A percentile compares a stretch with the other conserved stretches of the same genome.
Evolutionary conservation across 768 basidiomycete genomes (phyloP).

Genomic region (Russula sp.): DNA sequence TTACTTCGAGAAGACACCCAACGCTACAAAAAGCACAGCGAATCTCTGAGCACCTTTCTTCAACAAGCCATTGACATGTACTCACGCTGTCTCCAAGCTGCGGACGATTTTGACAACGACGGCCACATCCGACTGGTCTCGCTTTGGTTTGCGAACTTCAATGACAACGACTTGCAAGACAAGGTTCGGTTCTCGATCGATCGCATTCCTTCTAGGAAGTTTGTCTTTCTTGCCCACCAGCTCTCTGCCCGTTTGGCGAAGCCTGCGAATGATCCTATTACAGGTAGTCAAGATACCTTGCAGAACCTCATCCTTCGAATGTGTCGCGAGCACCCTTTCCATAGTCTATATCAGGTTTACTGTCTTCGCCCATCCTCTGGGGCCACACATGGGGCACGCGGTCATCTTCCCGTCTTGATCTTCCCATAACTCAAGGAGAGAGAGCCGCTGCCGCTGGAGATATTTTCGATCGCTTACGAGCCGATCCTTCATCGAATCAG

Average conservation of each 20-base stretch:
- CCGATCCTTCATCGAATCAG: slow-evolving; percentile 39
- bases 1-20: slow-evolving; percentile 55
- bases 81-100: slow-evolving; percentile 65
- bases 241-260: slow-evolving; percentile 83
- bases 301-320: slow-evolving; percentile 67
- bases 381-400: slow-evolving; percentile 38
- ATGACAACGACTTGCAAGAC: slow-evolving; percentile 49
- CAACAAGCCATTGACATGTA: slow-evolving; percentile 82
- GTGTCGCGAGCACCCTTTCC: slow-evolving; percentile 90
- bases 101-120: slow-evolving; percentile 73
- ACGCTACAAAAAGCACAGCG: slow-evolving; percentile 42
- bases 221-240: slow-evolving; percentile 90
- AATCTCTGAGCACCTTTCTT: slow-evolving; percentile 59
- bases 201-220: slow-evolving; percentile 78
- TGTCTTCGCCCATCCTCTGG: slow-evolving; percentile 51
- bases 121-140: slow-evolving; percentile 80
- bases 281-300: slow-evolving; percentile 55
- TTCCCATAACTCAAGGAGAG: slow-evolving; percentile 49
- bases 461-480: slow-evolving; percentile 56
- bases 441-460: slow-evolving; percentile 62
- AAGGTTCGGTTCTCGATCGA: slow-evolving; percentile 47
- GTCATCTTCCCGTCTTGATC: slow-evolving; percentile 46
- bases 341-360: slow-evolving; percentile 86
- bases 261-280: slow-evolving; percentile 34
- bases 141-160: slow-evolving; percentile 89